These are phyloP conservation scores for Fulvia fulva DNA, from an alignment of 2,329 filamentous ascomycete genomes.

Conservation along the genomic window DNA sequence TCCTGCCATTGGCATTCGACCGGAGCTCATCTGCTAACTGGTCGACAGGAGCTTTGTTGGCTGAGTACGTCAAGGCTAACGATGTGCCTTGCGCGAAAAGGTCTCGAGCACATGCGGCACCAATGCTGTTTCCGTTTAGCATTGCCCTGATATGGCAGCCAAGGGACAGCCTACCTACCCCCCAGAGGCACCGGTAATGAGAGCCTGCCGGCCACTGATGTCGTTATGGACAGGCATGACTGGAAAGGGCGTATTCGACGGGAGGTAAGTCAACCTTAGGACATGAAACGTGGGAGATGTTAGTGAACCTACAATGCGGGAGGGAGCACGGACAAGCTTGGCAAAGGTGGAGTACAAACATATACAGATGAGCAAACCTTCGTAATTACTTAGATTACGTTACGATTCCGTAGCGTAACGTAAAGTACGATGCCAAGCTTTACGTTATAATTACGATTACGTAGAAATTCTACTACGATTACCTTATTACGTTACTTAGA, in stretches of 20 bases:
- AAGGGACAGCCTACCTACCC: constrained; percentile 47
- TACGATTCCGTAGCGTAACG: no score
- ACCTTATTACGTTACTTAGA: no score
- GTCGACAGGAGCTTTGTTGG: constrained; percentile 46
- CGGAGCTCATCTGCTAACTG: constrained; percentile 37
- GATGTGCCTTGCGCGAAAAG: constrained; percentile 51
- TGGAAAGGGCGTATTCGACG: background rate
- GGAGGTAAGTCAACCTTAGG: no score
- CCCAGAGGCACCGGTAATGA: constrained; percentile 60
- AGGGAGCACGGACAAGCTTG: background rate
- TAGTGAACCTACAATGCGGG: background rate
- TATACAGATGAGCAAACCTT: no score
- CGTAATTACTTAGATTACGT: no score
- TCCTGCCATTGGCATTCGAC: constrained; percentile 29
- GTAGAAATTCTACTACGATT: no score
- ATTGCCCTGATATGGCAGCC: background rate
- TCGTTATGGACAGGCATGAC: constrained; percentile 32
- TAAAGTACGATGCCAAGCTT: no score
- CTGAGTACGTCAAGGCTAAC: constrained; percentile 58
- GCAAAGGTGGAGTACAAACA: no score
- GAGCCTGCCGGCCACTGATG: constrained; percentile 51
- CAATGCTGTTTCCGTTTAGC: constrained; percentile 47
- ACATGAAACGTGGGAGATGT: no score
- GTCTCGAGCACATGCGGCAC: constrained; percentile 54
- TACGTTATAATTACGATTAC: no score